Base-by-base conservation (phyloP, 2,329 filamentous ascomycete species). In the Exophiala aquamarina region DNA sequence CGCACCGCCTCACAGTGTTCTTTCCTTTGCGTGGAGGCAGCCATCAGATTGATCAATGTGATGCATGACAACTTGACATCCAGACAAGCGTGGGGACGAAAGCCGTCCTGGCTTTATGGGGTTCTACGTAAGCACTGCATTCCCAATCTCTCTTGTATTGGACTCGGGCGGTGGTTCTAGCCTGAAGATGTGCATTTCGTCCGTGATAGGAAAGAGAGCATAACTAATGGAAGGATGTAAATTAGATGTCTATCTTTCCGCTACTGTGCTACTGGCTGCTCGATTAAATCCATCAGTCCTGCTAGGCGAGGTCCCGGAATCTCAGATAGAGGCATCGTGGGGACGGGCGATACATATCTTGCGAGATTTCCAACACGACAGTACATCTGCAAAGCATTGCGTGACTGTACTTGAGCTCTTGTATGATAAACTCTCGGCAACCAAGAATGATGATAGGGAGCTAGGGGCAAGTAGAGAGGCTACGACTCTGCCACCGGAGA, bases 181-280 rank as follows among this genome's bases (percentile, higher is more conserved):
- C n/a, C n/a, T n/a, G n/a, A n/a, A n/a, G n/a, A n/a, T n/a, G n/a
- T n/a, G n/a, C n/a, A n/a, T n/a, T n/a, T n/a, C n/a, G n/a, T n/a
- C n/a, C n/a, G n/a, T n/a, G n/a, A n/a, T n/a, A n/a, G n/a, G n/a
- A n/a, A n/a, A n/a, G n/a, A n/a, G n/a, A n/a, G n/a, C n/a, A n/a
- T n/a, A n/a, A n/a, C n/a, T n/a, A n/a, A n/a, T n/a, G n/a, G n/a
- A n/a, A n/a, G n/a, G n/a, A n/a, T n/a, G n/a, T n/a, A n/a, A n/a
- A n/a, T 7, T 6, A 44, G 41, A 34, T 29, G 57, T 66, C 6
- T 66, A 67, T 45, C 64, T 63, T 2, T 62, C 65, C 3, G 63
- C 65, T 5, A 66, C 64, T 2, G 63, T 67, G 3, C 44, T 67
- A 1, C 61, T 66, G 7, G 64, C 64, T 4, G 59, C 59, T 3